Evolutionary conservation across 768 basidiomycete species (phyloP).

Genomic region (Mycena amicta): DNA sequence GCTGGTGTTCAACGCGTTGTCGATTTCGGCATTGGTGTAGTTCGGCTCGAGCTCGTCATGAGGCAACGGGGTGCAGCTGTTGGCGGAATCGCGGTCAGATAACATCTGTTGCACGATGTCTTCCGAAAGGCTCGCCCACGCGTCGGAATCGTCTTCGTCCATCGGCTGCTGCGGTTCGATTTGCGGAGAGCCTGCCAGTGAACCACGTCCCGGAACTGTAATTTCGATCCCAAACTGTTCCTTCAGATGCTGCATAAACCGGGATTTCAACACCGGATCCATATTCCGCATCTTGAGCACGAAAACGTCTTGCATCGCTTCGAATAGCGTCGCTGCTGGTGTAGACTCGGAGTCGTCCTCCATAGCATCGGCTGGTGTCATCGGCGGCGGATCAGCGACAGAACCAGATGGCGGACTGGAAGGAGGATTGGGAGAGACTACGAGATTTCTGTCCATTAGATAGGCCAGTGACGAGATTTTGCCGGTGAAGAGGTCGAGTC

Average conservation of each 20-base stretch:
- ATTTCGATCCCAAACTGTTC: slow-evolving; percentile 18
- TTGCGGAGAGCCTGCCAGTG: too few species aligned
- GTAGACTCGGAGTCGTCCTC: not conserved
- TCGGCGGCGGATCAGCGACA: too few species aligned
- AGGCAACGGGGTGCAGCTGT: not conserved
- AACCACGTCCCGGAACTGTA: not conserved
- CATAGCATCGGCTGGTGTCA: slow-evolving; percentile 1
- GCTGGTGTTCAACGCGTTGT: too few species aligned
- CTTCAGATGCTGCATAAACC: slow-evolving; percentile 8
- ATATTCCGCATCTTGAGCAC: slow-evolving; percentile 18
- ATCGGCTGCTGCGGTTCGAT: too few species aligned
- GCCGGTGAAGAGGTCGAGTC: too few species aligned
- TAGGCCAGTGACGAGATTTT: slow-evolving; percentile 18
- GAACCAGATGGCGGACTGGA: not conserved
- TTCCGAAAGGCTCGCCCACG: slow-evolving; percentile 12
- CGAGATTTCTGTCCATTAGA: slow-evolving; percentile 19
- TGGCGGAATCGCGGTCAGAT: too few species aligned
- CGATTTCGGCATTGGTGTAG: too few species aligned
- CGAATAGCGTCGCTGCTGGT: slow-evolving; percentile 15
- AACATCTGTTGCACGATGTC: slow-evolving; percentile 21
- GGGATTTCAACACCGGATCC: slow-evolving; percentile 15
- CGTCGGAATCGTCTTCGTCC: not conserved
- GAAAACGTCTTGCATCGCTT: slow-evolving; percentile 20
- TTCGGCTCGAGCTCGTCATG: too few species aligned
- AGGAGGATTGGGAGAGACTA: not conserved